Evolutionary conservation across 805 yeast genomes (phyloP), one percentile per base, ranked within the genome.

Genomic region (Metschnikowia lunata): DNA sequence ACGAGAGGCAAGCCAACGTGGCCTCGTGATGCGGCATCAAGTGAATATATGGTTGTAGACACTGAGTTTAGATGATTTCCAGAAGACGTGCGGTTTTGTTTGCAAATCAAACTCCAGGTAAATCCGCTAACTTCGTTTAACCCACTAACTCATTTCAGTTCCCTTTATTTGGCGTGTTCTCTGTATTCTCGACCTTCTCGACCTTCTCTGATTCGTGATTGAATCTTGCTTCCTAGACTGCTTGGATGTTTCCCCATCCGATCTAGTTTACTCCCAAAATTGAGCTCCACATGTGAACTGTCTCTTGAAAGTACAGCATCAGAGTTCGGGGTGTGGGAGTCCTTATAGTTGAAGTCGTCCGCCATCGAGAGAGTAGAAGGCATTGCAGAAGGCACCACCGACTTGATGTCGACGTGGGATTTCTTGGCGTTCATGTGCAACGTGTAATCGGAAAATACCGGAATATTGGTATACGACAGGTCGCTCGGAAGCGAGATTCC

Each of bases 401-500:
- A 45, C 33, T 45, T 45, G 34, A 51, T 37, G 36, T 53, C 57
- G 3, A 53, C 46, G 15, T 49, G 44, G 4, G 55, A 45, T 35
- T 47, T 49, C 27, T 47, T 50, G 13, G 52, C 56, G 37, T 61
- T 60, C 51, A 49, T 55, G 49, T 69, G 73, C 47, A 71, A 59
- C 15, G 56, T 62, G 44, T 76, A 79, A 48, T 77, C 80, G 14
- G 77, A 71, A 45, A 83, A 75, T 61, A 83, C 72, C 2, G 89
- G 88, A 34, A 83, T 74, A 58, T 83, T 80, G 2, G 86, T 74
- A 42, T 79, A 68, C 8, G 84, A 80, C 37, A 76, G 79, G 4
- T 86, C 80, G 57, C 77, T 78, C 52, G 82, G 75, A 46, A 83
- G 67, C 8, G 88, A 80, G 39, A 81, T 63, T 13, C 82, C 83